Evolutionary conservation across 768 basidiomycete species (phyloP).

Genomic region (Suillus fuscotomentosus): DNA sequence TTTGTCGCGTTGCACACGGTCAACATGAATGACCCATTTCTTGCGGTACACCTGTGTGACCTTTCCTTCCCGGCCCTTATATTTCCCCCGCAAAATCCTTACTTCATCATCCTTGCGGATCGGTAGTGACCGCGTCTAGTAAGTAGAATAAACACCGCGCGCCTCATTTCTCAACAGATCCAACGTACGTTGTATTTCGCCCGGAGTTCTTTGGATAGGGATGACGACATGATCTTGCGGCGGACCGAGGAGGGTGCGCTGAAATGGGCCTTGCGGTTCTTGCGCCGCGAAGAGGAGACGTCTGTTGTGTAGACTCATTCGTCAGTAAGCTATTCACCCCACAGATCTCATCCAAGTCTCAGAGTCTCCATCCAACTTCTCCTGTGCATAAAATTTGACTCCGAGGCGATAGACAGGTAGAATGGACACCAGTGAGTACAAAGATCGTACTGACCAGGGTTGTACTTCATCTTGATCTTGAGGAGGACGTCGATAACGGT

Average conservation of each 20-base stretch:
- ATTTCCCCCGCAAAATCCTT: constrained; percentile 92
- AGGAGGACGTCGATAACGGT: constrained; percentile 59
- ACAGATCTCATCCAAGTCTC: constrained; percentile 41
- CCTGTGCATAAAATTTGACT: constrained; percentile 26
- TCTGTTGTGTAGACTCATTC: constrained; percentile 43
- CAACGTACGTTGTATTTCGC: constrained; percentile 82
- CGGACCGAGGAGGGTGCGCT: constrained; percentile 91
- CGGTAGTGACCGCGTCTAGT: constrained; percentile 84
- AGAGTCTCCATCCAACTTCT: constrained; percentile 54
- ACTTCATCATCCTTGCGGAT: constrained; percentile 99
- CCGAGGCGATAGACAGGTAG: constrained; percentile 22
- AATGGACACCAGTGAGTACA: constrained; percentile 17
- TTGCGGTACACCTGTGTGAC: constrained; percentile 97
- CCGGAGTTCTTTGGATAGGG: constrained; percentile 93
- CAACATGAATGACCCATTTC: constrained; percentile 99
- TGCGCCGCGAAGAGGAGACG: constrained; percentile 92
- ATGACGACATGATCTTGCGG: constrained; percentile 97
- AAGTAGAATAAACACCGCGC: neutral
- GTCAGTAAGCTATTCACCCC: constrained; percentile 31
- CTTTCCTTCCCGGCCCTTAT: constrained; percentile 99
- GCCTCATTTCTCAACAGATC: neutral
- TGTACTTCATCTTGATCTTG: constrained; percentile 79
- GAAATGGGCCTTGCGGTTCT: constrained; percentile 98
- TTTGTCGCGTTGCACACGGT: constrained; percentile 97
- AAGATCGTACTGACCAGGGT: constrained; percentile 64